Base-by-base conservation (phyloP, 495 filamentous ascomycete species). In the Paragyromitra xinjiangensis region DNA sequence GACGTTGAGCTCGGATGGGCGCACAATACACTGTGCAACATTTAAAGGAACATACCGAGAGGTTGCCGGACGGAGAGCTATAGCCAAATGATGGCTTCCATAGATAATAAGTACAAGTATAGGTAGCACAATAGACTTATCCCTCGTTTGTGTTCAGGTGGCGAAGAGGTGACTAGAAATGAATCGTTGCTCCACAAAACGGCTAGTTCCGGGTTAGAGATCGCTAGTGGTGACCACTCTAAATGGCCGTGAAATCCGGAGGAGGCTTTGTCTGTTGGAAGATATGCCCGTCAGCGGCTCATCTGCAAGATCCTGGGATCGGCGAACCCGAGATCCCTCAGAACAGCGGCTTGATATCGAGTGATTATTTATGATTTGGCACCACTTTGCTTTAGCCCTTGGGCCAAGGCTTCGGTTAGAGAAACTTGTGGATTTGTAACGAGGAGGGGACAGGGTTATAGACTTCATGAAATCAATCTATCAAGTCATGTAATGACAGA, bases 301-400 rank as follows among this genome's bases (percentile, higher is more conserved):
- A 66, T 40, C 37, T 48, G 39, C 50, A 55, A 48, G 44, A 48
- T 48, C 48, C 34, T 16, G 19, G 34, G 34, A 63, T 55, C 63
- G 44, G 64, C 29, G 34, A 75, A 29, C 26, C 44, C 65, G 39
- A 59, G 37, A 51, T 58, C 26, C 26, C 26, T 3, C 22, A 16
- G 7, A 48, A 48, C 44, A 24, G 29, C 4, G 29, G 14, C 4
- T 19, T 48, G 6, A 19, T 58, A 61, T 50, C 68, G 74, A 77
- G 74, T 77, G 74, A 77, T 42, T 19, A 11, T 11, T 6, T 40
- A 26, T 77, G 74, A 77, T 39, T 24, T 12, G 19, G 14, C 11
- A 6, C 48, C 34, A n/a, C 45, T 29, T 16, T 56, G 5, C 12
- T 12, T 40, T 8, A 53, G 42, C 12, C 7, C 19, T 55, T 22